Conservation (phyloP, 108 stramenopile species). For the Stephanodiscus minutulus region DNA sequence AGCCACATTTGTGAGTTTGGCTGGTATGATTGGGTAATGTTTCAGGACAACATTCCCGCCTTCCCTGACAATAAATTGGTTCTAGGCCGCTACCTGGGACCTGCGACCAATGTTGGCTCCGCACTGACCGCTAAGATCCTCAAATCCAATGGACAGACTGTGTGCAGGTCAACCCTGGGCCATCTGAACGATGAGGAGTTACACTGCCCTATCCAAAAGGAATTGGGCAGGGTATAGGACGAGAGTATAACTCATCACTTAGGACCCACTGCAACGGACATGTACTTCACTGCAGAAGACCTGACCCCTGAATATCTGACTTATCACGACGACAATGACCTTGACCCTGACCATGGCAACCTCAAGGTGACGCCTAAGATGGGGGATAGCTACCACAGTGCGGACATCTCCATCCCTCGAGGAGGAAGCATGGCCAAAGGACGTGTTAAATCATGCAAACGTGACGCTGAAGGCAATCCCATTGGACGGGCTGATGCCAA, state of each 20-base stretch:
- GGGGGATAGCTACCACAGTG: slow-evolving; percentile 27
- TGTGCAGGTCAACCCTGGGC: neutral
- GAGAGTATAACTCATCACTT: neutral
- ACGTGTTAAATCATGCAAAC: slow-evolving; percentile 37
- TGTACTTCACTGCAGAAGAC: neutral
- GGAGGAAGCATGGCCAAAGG: slow-evolving; percentile 22
- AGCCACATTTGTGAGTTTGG: slow-evolving; percentile 38
- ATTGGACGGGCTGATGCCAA: slow-evolving; percentile 17
- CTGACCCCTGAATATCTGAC: neutral
- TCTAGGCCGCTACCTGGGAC: slow-evolving; percentile 3
- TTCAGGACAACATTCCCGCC: neutral
- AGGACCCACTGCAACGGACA: neutral
- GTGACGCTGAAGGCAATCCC: slow-evolving; percentile 37
- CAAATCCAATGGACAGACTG: slow-evolving; percentile 22
- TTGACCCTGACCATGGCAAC: neutral
- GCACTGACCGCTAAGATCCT: slow-evolving; percentile 26
- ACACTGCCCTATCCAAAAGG: neutral
- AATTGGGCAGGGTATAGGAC: neutral
- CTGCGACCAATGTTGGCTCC: slow-evolving; percentile 11
- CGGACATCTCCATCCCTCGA: slow-evolving; percentile 31
- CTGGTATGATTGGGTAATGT: slow-evolving; percentile 47
- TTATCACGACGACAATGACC: neutral
- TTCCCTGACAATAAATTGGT: neutral
- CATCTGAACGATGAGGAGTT: slow-evolving; percentile 9
- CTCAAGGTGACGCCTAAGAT: neutral